These are phyloP conservation scores for Aspergillus thermomutatus DNA, from an alignment of 2,329 filamentous ascomycete genomes.

Conservation along the genomic window DNA sequence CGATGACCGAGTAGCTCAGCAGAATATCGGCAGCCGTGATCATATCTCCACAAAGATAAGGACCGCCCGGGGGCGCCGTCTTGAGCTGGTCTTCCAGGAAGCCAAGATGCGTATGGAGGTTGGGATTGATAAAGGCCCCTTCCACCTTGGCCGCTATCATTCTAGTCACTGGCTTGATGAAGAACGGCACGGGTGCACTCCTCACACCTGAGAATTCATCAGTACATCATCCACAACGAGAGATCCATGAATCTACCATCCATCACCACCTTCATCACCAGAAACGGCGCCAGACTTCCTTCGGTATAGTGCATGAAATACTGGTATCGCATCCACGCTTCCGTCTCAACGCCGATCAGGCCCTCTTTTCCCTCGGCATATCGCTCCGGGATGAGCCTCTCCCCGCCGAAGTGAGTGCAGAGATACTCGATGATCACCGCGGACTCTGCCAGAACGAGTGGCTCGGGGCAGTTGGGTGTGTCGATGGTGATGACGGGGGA, in stretches of 20 bases:
- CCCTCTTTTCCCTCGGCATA: constrained; percentile 53
- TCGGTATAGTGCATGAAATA: constrained; percentile 82
- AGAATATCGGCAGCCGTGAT: constrained; percentile 47
- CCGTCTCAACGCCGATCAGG: constrained; percentile 55
- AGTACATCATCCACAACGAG: not conserved
- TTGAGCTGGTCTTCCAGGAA: constrained; percentile 45
- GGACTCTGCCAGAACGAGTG: constrained; percentile 73
- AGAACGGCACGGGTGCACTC: constrained; percentile 61
- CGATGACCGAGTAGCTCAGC: constrained; percentile 46
- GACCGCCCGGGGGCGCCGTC: constrained; percentile 37
- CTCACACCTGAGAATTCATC: constrained; percentile 39
- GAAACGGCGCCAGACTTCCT: constrained; percentile 72
- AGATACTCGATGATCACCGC: constrained; percentile 80
- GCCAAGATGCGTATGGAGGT: constrained; percentile 40
- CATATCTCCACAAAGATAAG: constrained; percentile 42
- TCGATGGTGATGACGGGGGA: constrained; percentile 73
- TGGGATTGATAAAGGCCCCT: constrained; percentile 37
- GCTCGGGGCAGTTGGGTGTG: constrained; percentile 40
- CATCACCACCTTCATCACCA: constrained; percentile 64
- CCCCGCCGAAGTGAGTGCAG: constrained; percentile 60
- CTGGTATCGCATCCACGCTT: constrained; percentile 58
- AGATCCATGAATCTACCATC: constrained; percentile 41
- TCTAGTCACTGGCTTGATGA: constrained; percentile 62
- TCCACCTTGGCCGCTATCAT: constrained; percentile 49
- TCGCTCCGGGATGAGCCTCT: constrained; percentile 48